Percentiles rank a stretch among this genome's conserved stretches.
Evolutionary conservation across 306 rosid species (phyloP).

Genomic region (Vicia faba): DNA sequence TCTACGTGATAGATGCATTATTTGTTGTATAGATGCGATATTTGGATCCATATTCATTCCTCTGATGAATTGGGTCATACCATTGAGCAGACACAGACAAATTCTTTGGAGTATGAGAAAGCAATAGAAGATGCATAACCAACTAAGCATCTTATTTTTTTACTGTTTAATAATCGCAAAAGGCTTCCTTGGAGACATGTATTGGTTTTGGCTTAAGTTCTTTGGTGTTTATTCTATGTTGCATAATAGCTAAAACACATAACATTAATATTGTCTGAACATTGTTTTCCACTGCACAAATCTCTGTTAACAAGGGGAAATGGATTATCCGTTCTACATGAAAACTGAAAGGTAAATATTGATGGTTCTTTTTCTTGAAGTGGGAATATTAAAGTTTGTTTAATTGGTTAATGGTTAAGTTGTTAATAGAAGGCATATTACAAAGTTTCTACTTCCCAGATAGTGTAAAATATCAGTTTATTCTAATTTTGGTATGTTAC

Average conservation of each 20-base stretch:
- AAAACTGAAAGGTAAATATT: conserved; percentile 88
- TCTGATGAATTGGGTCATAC: conserved; percentile 52
- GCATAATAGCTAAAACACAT: conserved; percentile 4
- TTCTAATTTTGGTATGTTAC: no score
- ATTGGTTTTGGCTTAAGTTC: conserved; percentile 34
- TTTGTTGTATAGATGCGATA: no score
- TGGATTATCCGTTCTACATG: conserved; percentile 97
- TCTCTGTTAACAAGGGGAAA: conserved; percentile 78
- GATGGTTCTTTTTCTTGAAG: conserved; percentile 24
- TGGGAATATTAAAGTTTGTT: conserved; percentile 26
- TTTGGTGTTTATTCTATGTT: conserved; percentile 25
- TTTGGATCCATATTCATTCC: conserved; percentile 60
- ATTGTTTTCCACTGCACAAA: conserved; percentile 19
- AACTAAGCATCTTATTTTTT: conserved; percentile 47
- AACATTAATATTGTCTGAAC: not conserved
- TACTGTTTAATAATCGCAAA: conserved; percentile 70
- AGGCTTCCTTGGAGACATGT: conserved; percentile 95
- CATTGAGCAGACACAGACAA: conserved; percentile 46
- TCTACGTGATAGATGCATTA: no score
- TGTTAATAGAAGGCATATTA: conserved; percentile 3
- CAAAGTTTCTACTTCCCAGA: no score
- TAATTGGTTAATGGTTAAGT: not conserved
- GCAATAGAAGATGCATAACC: conserved; percentile 46
- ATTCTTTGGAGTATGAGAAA: conserved; percentile 40
- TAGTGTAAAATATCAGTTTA: no score